Evolutionary conservation across 2,329 filamentous ascomycete genomes (phyloP), one percentile per base, ranked within the genome.

Genomic region (Ascocoryne sarcoides): DNA sequence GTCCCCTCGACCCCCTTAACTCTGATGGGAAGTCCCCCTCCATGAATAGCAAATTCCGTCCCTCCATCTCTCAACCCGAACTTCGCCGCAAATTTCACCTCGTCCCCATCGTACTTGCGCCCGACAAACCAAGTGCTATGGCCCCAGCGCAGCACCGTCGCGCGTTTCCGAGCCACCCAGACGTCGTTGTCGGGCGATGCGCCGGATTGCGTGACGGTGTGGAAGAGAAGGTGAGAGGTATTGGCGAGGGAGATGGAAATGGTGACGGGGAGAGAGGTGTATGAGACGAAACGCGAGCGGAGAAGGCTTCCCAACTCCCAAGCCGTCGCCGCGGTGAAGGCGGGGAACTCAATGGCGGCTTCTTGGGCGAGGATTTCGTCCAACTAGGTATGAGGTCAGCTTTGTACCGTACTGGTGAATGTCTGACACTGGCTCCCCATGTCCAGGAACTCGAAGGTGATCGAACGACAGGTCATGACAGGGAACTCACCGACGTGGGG

Each of bases 1-100:
- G 87, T 64, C 0, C 84, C 84, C 63, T 89, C 84, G 1, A 89
- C 82, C 0, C 82, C 82, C 39, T 65, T 65, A 5, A 90, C 84
- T 5, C 76, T 69, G 21, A 90, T 72, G 0, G 85, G 85, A 47
- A 85, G 76, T 0, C 71, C 85, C 16, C 85, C 85, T 0, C 85
- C 85, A 60, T 89, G 83, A 46, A 88, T 83, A 1, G 84, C 84
- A 65, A 84, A 90, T 21, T 74, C 66, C 2, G 70, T 71, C 12
- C 68, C 67, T 36, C 70, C 71, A 30, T 65, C 62, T 4, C 73
- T 70, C 54, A 89, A 64, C 23, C 71, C 77, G 55, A 75, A 84
- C 58, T 82, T 82, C 21, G 69, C 67, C 30, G 70, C 69, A 60
- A 90, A 88, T 2, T 64, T 66, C 17, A 57, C 65, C 63, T 87